A percentile compares a stretch with the other conserved stretches of the same genome.
These are phyloP conservation scores for Aspergillus sp. DNA, from an alignment of 2,329 filamentous ascomycete species.

Conservation along the genomic window DNA sequence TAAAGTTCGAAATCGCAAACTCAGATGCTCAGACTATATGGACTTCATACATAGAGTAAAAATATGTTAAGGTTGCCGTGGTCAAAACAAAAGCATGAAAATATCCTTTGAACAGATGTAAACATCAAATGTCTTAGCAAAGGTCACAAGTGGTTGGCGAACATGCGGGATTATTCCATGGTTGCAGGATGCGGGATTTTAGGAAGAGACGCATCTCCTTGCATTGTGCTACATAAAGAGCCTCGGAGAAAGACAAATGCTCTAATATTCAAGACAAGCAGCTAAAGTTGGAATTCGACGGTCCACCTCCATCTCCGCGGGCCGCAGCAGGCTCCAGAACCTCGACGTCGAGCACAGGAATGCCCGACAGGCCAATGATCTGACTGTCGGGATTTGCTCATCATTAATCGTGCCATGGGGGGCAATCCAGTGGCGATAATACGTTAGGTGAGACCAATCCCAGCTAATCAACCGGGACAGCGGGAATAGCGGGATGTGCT, in stretches of 20 bases:
- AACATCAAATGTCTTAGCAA: background rate
- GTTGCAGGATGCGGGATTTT: background rate
- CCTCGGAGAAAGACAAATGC: constrained; percentile 12
- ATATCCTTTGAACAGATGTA: background rate
- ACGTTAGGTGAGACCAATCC: background rate
- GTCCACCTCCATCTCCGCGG: constrained; percentile 5
- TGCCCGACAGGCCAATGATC: background rate
- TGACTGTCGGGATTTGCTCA: background rate
- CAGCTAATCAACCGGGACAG: background rate
- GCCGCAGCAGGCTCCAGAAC: background rate
- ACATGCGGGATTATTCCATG: background rate
- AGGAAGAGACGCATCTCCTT: background rate
- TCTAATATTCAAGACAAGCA: background rate
- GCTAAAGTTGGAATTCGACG: background rate
- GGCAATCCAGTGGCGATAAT: background rate
- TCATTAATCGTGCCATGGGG: background rate
- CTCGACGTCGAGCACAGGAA: background rate
- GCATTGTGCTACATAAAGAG: background rate
- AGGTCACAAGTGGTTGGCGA: background rate
- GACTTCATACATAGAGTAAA: too few species aligned
- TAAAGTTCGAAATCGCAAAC: background rate
- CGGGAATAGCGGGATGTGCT: background rate
- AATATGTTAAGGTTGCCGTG: background rate
- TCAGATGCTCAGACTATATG: background rate
- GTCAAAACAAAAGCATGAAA: background rate